Evolutionary conservation across 2,329 filamentous ascomycete species (phyloP), one percentile per base, ranked within the genome.

Genomic region (Alternaria longipes): DNA sequence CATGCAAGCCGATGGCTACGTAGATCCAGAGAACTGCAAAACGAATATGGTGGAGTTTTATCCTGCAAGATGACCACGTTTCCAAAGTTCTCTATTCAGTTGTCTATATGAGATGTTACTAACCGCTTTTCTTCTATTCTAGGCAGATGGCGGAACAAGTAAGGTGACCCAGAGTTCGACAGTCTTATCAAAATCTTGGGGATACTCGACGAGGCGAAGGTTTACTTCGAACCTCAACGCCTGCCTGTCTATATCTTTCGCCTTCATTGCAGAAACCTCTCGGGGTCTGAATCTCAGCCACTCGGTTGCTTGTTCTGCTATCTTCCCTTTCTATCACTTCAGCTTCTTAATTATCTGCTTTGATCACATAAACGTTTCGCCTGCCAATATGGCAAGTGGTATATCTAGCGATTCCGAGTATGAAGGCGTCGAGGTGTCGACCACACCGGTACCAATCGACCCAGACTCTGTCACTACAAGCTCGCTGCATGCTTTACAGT

Each of bases 401-500:
- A 40, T 18, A 18, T 18, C 36, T 40, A 45, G 30, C 30, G 41
- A 56, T 20, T 49, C 53, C 24, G 44, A 54, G 16, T 28, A 34
- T 12, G 49, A 54, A 12, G 36, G 28, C 16, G 9, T 26, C 16
- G 38, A 38, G 12, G 24, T 28, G 24, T 51, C 38, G n/a, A 41
- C 44, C 44, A 16, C 44, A 4, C 50, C 59, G 24, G 12, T 47
- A 14, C 12, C 24, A 0, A 51, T 65, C 12, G 62, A 70, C 34
- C 47, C 59, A 1, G 60, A 70, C 47, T 45, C 42, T 3, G 36
- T 75, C 46, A 79, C 76, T 18, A 76, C 75, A 0, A 56, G 49
- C 18, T 80, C 77, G 6, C 73, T 84, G 1, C 68, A 74, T 22
- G 76, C 81, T 49, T 78, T 86, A 7, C 82, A 85, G 46, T 77